phyloP scores from a whole-genome alignment of 768 basidiomycete species.

The Hericium erinaceus region DNA sequence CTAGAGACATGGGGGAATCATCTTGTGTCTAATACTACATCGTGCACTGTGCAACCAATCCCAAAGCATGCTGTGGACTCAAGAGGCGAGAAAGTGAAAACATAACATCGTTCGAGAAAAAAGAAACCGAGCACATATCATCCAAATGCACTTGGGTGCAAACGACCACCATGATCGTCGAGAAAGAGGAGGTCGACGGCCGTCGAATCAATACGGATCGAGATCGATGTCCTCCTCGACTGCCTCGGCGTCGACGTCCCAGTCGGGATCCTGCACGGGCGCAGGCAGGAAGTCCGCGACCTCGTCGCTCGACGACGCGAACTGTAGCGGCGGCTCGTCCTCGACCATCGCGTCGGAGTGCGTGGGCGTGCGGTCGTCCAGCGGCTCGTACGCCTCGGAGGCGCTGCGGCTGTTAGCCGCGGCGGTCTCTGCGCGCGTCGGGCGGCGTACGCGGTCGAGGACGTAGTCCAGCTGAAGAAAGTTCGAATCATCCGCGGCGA shows the following conservation, averaged over 20 bases:
- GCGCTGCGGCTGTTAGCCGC: constrained; percentile 11
- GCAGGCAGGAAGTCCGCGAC: constrained; percentile 14
- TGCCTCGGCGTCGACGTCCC: neutral
- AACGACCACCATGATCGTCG: neutral
- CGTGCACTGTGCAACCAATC: neutral
- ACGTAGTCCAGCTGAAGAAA: constrained; percentile 73
- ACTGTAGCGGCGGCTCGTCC: neutral
- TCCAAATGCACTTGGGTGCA: neutral
- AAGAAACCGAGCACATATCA: neutral
- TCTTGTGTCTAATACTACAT: neutral
- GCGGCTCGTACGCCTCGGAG: neutral
- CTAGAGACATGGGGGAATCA: neutral
- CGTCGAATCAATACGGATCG: constrained; percentile 1
- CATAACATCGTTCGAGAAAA: neutral
- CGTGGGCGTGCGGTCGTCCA: neutral
- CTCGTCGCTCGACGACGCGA: constrained; percentile 11
- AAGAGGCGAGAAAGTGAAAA: neutral
- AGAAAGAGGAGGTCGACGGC: neutral
- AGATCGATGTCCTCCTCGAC: constrained; percentile 1
- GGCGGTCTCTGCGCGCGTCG: constrained; percentile 26
- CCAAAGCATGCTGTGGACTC: neutral
- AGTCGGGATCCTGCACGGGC: constrained; percentile 2
- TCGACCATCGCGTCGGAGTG: neutral
- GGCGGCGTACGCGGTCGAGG: constrained; percentile 51
- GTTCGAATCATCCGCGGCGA: constrained; percentile 68